phyloP scores from a whole-genome alignment of 2,329 filamentous ascomycete species.

The Onygenales sp. region DNA sequence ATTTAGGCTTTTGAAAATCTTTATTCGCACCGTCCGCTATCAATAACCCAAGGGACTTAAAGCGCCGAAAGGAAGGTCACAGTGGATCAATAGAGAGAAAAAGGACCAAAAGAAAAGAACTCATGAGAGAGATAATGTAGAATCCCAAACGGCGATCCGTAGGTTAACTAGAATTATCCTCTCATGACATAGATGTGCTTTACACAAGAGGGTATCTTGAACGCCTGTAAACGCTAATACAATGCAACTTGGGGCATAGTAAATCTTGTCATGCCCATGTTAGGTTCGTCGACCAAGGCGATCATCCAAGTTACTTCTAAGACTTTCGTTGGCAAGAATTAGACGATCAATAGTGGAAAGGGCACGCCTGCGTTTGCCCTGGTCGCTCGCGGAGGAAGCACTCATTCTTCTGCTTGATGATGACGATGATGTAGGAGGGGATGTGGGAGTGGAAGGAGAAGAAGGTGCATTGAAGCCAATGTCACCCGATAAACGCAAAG shows the following conservation, averaged over 20 bases:
- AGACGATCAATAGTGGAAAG: neutral
- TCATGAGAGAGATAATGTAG: neutral
- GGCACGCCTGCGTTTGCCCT: neutral
- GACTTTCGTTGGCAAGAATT: neutral
- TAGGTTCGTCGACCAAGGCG: neutral
- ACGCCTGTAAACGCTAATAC: neutral
- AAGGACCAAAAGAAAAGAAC: neutral
- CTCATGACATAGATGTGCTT: neutral
- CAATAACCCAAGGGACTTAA: neutral
- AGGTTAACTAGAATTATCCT: neutral
- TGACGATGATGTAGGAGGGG: neutral
- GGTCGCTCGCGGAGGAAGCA: neutral
- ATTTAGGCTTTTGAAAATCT: neutral
- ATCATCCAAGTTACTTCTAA: neutral
- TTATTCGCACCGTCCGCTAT: neutral
- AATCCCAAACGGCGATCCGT: neutral
- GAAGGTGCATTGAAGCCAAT: neutral
- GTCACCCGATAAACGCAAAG: neutral
- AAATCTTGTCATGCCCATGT: neutral
- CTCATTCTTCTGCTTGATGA: neutral
- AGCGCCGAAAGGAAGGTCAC: neutral
- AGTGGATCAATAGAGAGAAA: neutral
- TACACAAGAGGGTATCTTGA: neutral
- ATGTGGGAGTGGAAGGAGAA: neutral
- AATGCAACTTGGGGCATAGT: neutral